Percentiles rank a stretch among this genome's conserved stretches.
Conservation (phyloP, 345 rosid genomes). For the Lepidium sativum region DNA sequence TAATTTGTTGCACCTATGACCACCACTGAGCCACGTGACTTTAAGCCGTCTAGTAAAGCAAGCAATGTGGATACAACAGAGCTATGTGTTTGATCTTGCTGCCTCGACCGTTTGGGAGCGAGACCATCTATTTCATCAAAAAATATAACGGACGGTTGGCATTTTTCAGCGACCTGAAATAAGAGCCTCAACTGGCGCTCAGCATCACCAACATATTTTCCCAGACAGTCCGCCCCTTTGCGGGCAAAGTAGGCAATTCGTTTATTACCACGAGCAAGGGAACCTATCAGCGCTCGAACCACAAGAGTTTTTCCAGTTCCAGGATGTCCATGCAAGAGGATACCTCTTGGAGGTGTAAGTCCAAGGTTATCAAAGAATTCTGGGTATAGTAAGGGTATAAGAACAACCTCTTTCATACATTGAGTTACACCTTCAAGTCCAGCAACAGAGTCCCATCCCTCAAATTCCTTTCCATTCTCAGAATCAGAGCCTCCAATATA, state of each 20-base stretch:
- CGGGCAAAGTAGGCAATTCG: slow-evolving; percentile 97
- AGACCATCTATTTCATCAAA: slow-evolving; percentile 98
- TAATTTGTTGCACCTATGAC: slow-evolving; percentile 99
- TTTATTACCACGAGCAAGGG: slow-evolving; percentile 85
- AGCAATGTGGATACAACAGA: slow-evolving; percentile 98
- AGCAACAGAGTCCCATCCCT: slow-evolving; percentile 99
- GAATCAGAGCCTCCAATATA: slow-evolving; percentile 77
- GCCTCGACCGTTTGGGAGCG: slow-evolving; percentile 85
- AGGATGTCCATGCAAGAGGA: slow-evolving; percentile 96
- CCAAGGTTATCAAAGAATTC: slow-evolving; percentile 88
- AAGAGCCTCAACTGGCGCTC: slow-evolving; percentile 96
- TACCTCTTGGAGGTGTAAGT: slow-evolving; percentile 93
- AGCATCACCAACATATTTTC: slow-evolving; percentile 99
- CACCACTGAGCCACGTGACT: slow-evolving; percentile 95
- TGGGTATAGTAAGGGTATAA: slow-evolving; percentile 88
- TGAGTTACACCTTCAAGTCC: slow-evolving; percentile 88
- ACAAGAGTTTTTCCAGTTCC: slow-evolving; percentile 98
- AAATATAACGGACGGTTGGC: slow-evolving; percentile 95
- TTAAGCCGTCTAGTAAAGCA: slow-evolving; percentile 87
- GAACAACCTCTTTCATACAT: slow-evolving; percentile 96
- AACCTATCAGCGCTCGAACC: slow-evolving; percentile 89
- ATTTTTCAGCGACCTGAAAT: slow-evolving; percentile 97
- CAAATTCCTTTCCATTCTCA: slow-evolving; percentile 47
- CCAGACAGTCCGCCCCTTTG: slow-evolving; percentile 98
- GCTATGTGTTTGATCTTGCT: slow-evolving; percentile 97